Conservation (phyloP, 495 filamentous ascomycete genomes). For the Penicillium coprophilum region DNA sequence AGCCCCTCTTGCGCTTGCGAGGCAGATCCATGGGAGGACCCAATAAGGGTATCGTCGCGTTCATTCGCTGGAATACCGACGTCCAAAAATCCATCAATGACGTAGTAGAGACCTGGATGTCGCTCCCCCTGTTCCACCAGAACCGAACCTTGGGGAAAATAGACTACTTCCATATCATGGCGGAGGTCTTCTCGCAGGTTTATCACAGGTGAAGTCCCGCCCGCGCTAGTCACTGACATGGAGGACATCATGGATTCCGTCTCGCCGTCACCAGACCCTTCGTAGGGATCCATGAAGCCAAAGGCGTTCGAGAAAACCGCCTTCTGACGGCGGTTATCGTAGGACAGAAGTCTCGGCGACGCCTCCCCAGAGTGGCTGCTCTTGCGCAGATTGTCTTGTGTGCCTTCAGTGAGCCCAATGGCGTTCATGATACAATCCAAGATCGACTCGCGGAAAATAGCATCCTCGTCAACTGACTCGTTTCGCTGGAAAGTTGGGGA, state of each 20-base stretch:
- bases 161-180: slow-evolving; percentile 96
- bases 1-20: slow-evolving; percentile 41
- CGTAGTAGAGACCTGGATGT: slow-evolving; percentile 95
- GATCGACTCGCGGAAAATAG: slow-evolving; percentile 83
- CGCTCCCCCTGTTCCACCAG: slow-evolving; percentile 97
- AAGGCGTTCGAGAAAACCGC: slow-evolving; percentile 86
- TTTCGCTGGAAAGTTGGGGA: slow-evolving; percentile 60
- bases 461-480: slow-evolving; percentile 80
- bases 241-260: slow-evolving; percentile 82
- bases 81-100: slow-evolving; percentile 95
- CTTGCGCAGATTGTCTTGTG: slow-evolving; percentile 59
- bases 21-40: slow-evolving; percentile 32
- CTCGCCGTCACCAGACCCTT: slow-evolving; percentile 77
- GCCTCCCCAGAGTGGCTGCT: slow-evolving; percentile 69
- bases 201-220: slow-evolving; percentile 53
- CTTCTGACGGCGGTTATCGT: slow-evolving; percentile 80
- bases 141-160: slow-evolving; percentile 90
- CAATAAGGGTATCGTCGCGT: slow-evolving; percentile 43
- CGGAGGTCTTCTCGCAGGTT: slow-evolving; percentile 70
- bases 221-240: slow-evolving; percentile 56
- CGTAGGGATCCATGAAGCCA: slow-evolving; percentile 89
- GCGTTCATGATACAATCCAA: slow-evolving; percentile 95
- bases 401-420: slow-evolving; percentile 70
- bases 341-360: slow-evolving; percentile 82
- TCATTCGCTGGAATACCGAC: slow-evolving; percentile 72